Evolutionary conservation across 495 filamentous ascomycete genomes (phyloP).

Genomic region (Pseudomonodictys pantanalensis): DNA sequence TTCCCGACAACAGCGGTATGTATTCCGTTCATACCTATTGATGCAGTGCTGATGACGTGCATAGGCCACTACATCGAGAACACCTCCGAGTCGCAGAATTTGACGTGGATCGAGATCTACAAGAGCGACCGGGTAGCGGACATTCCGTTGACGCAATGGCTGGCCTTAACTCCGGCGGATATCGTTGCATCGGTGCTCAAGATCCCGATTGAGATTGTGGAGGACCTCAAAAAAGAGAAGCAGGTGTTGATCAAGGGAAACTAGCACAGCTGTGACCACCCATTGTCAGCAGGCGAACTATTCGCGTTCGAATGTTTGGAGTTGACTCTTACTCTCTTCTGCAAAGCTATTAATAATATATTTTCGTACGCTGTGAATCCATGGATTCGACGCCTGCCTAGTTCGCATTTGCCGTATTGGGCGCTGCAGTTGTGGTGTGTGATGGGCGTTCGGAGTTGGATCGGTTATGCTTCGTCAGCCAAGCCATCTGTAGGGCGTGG

Average conservation of each 20-base stretch:
- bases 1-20: conserved; percentile 60
- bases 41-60: background rate
- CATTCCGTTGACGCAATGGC: conserved; percentile 62
- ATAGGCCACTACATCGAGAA: conserved; percentile 63
- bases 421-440: too few species aligned
- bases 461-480: too few species aligned
- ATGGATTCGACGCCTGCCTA: too few species aligned
- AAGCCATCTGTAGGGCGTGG: too few species aligned
- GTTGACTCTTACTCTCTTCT: too few species aligned
- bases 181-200: conserved; percentile 58
- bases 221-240: conserved; percentile 62
- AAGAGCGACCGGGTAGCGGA: conserved; percentile 62
- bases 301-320: too few species aligned
- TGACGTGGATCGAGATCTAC: conserved; percentile 66
- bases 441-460: too few species aligned
- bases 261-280: too few species aligned
- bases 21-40: background rate
- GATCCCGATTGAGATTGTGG: conserved; percentile 54
- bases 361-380: too few species aligned
- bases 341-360: too few species aligned
- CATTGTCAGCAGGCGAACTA: too few species aligned
- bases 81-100: conserved; percentile 56
- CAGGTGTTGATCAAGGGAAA: conserved; percentile 49
- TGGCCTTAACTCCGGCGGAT: conserved; percentile 60
- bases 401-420: too few species aligned